A percentile compares a stretch with the other conserved stretches of the same genome.
Conservation (phyloP, 2,329 filamentous ascomycete genomes). For the Aspergillus fischeri region DNA sequence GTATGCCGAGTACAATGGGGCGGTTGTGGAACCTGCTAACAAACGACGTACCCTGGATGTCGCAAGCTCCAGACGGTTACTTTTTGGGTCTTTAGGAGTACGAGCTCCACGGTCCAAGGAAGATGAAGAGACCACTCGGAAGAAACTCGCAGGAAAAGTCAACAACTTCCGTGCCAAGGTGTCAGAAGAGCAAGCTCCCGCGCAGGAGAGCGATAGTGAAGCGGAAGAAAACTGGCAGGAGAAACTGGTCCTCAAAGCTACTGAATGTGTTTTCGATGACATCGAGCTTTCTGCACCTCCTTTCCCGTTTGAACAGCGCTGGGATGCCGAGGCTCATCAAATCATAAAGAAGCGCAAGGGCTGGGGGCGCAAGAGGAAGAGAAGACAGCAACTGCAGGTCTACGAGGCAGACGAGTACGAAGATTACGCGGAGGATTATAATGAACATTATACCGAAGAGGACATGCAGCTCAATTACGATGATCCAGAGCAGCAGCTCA, state of each 20-base stretch:
- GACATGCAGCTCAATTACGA: constrained; percentile 42
- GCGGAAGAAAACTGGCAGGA: constrained; percentile 66
- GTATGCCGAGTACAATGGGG: constrained; percentile 7
- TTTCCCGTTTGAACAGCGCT: constrained; percentile 85
- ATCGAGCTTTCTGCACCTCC: constrained; percentile 70
- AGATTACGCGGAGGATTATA: constrained; percentile 34
- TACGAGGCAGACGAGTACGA: constrained; percentile 43
- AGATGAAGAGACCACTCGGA: constrained; percentile 61
- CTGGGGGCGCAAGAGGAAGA: constrained; percentile 34
- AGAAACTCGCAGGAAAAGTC: constrained; percentile 56
- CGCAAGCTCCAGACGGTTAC: constrained; percentile 60
- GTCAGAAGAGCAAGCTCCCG: constrained; percentile 19
- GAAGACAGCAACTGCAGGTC: constrained; percentile 52
- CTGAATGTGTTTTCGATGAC: constrained; percentile 75
- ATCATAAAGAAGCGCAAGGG: constrained; percentile 39
- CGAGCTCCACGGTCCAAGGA: constrained; percentile 64
- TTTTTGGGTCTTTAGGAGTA: constrained; percentile 70
- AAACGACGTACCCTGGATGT: constrained; percentile 51
- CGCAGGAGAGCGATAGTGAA: constrained; percentile 35
- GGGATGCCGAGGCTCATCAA: constrained; percentile 70
- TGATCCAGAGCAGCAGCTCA: constrained; percentile 32
- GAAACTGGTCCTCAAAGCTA: constrained; percentile 70
- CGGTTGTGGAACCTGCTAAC: constrained; percentile 11
- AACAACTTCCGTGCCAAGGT: constrained; percentile 28
- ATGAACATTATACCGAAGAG: constrained; percentile 25